Base-by-base conservation (phyloP, 2,329 filamentous ascomycete genomes). In the Penicillium fuscoglaucum region DNA sequence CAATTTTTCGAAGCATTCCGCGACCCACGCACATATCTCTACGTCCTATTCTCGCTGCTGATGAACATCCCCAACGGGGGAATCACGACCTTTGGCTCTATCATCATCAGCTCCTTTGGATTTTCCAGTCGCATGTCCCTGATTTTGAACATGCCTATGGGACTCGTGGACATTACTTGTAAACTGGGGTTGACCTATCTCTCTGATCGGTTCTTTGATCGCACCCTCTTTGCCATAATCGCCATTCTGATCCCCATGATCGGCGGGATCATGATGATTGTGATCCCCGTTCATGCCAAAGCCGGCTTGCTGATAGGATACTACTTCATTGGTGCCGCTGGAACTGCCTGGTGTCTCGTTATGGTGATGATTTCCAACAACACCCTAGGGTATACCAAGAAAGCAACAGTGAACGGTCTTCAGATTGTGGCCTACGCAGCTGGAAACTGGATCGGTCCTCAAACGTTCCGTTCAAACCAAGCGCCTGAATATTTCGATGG, bases 361-460 rank as follows among this genome's bases (percentile, higher is more conserved):
- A 57, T 59, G 28, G 59, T 61, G 29, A 55, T 60, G 21, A 58
- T 69, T 13, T 58, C 62, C 2, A 66, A 64, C 43, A 70, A 70
- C 52, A 66, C 64, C 0, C 58, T 68, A 12, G 68, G 68, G 6
- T 61, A 70, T 51, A 75, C 73, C 21, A 76, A 76, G 62, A 76
- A 76, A 55, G 66, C 64, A 17, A 64, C 73, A 7, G 64, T 71
- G 1, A 72, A 68, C 51, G 69, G 67, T 45, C 66, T 74, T 7
- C 66, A 74, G 8, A 70, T 69, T 24, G 65, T 78, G n/a, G 74
- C 70, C 5, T 77, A 74, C 52, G 70, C 70, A 10, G 69, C 70
- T 0, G 74, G 74, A 2, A 77, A 76, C 57, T 63, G 75, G n/a
- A 74, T 77, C 28, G 74, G 74, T 1, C 74, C 75, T 4, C 74